Percentiles rank a stretch among this genome's conserved stretches.
Evolutionary conservation across 2,329 filamentous ascomycete species (phyloP).

Genomic region (Xylaria sp.): DNA sequence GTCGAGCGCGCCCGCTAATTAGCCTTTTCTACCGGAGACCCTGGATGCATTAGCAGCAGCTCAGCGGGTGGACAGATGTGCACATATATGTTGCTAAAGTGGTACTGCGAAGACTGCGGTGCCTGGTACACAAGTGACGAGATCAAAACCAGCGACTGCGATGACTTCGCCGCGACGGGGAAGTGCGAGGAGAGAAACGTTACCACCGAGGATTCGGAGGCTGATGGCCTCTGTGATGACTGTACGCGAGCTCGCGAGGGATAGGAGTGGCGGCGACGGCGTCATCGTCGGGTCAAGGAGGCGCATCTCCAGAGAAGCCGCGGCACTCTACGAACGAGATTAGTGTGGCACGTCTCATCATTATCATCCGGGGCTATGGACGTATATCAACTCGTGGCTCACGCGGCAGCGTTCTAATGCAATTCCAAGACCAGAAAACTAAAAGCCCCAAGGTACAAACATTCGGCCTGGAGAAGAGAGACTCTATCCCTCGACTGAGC

Average conservation of each 20-base stretch:
- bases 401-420: slow-evolving; percentile 15
- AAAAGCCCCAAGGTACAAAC: background rate
- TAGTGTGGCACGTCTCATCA: background rate
- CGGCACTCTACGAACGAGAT: background rate
- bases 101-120: slow-evolving; percentile 50
- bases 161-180: slow-evolving; percentile 41
- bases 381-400: slow-evolving; percentile 11
- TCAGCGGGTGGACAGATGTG: slow-evolving; percentile 43
- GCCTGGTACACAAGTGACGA: slow-evolving; percentile 51
- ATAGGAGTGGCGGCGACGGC: slow-evolving; percentile 21
- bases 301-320: background rate
- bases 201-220: slow-evolving; percentile 46
- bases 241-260: slow-evolving; percentile 43
- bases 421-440: background rate
- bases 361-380: slow-evolving; percentile 8
- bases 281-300: background rate
- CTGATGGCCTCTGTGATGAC: slow-evolving; percentile 47
- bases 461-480: background rate
- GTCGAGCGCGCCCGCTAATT: slow-evolving; percentile 32
- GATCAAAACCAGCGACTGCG: slow-evolving; percentile 47
- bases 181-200: slow-evolving; percentile 42
- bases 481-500: background rate
- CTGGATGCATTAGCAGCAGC: slow-evolving; percentile 23
- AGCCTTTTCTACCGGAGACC: slow-evolving; percentile 35
- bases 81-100: slow-evolving; percentile 48